Evolutionary conservation across 2,329 filamentous ascomycete species (phyloP).

Genomic region (Fusarium liriodendri): DNA sequence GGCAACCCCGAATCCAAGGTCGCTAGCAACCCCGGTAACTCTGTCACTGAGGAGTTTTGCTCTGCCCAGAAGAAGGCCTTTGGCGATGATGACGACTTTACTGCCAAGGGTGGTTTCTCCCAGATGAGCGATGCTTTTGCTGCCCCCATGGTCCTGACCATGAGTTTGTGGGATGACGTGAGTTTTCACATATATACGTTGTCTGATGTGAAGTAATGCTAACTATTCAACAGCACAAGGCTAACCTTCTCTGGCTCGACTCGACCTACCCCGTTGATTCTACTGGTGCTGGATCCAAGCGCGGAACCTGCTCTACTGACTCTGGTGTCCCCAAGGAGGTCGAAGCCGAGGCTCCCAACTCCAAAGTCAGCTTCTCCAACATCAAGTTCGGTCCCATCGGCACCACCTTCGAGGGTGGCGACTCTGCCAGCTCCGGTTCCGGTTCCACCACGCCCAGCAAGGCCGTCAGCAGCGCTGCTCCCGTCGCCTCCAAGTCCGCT

Average conservation of each 20-base stretch:
- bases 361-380: conserved; percentile 67
- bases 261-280: conserved; percentile 66
- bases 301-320: conserved; percentile 64
- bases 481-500: conserved; percentile 12
- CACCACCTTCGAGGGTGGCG: conserved; percentile 57
- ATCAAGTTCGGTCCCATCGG: conserved; percentile 66
- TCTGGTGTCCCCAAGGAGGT: conserved; percentile 64
- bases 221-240: conserved; percentile 55
- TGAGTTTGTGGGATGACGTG: conserved; percentile 69
- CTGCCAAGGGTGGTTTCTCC: conserved; percentile 64
- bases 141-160: conserved; percentile 58
- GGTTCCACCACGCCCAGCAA: conserved; percentile 1
- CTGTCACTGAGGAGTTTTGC: conserved; percentile 69
- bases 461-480: not conserved
- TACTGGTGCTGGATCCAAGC: conserved; percentile 58
- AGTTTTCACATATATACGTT: conserved; percentile 8
- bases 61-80: conserved; percentile 66
- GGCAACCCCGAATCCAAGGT: conserved; percentile 60
- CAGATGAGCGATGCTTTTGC: conserved; percentile 61
- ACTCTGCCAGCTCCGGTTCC: conserved; percentile 8
- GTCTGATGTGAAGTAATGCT: not conserved
- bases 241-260: conserved; percentile 81
- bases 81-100: conserved; percentile 65
- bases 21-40: conserved; percentile 52
- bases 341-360: conserved; percentile 56